Evolutionary conservation across 1,284 basidiomycete genomes (phyloP), one percentile per base, ranked within the genome.

Genomic region (Marasmius tenuissimus): DNA sequence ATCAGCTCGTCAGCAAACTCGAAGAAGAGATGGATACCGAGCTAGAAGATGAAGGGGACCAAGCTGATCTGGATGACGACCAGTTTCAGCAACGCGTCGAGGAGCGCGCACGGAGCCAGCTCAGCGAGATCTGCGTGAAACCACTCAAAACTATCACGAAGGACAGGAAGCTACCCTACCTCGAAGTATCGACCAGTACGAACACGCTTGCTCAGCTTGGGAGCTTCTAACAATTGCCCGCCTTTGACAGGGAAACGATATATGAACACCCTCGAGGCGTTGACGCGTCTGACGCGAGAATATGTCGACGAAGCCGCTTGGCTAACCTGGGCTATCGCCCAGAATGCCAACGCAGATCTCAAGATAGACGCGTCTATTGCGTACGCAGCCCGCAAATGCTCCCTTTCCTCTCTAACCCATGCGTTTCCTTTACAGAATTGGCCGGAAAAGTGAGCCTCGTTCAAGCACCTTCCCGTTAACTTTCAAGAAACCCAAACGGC

Each of bases 341-440:
- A 67, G 47, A 42, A 65, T 22, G 53, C 63, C 3, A 67, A 57
- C 52, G 65, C 65, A 10, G 53, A 66, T 50, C 40, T 54, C 12
- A 68, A 67, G 47, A 66, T 68, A 16, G 57, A 63, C 34, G 59
- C 61, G 35, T 68, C 65, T 37, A 68, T 69, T 34, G 54, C 63
- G 68, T 69, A 58, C 3, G 65, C 62, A 27, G 27, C 27, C 27
- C 27, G 4, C 33, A 18, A n/a, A 53, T 14, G 34, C n/a, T 45
- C 18, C 5, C 18, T 45, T 58, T 12, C 11, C 18, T 61, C 5
- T 45, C 22, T 42, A n/a, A 55, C 20, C 54, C 47, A 39, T 47
- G 35, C 53, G 33, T 33, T 35, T n/a, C 59, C 10, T 38, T 45
- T 34, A 22, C 37, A 67, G 56, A 1, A 49, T 64, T 42, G 67